Evolutionary conservation across 1,284 basidiomycete species (phyloP), one percentile per base, ranked within the genome.

Genomic region (Sanghuangporus weigelae): DNA sequence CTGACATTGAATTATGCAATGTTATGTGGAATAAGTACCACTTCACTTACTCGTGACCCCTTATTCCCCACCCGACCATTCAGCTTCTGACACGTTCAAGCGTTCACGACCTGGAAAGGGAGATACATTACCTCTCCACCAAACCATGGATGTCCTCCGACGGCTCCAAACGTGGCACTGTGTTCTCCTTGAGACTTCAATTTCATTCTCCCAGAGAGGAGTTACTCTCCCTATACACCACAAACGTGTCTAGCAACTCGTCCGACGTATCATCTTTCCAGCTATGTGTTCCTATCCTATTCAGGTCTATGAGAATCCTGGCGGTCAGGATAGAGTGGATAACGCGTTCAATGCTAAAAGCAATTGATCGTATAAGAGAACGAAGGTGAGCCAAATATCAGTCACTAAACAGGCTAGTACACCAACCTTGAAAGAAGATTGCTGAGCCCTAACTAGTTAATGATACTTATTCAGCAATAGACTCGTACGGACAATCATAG

Each of bases 321-420:
- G 38, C 40, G 39, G 59, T 61, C 7, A 61, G 49, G 4, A 61
- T 50, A 8, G 59, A 61, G 38, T 61, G 50, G 31, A 61, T 51
- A 16, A 61, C 59, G 5, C 59, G 49, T 44, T 61, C 50, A 1
- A 61, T 61, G 19, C 59, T 61, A n/a, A 46, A 14, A 46, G 16
- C 7, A 11, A 46, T 31, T 31, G 26, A 14, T 7, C 10, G 8
- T 7, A 16, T 2, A 19, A n/a, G 16, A 14, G 16, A 19, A 46
- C 21, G 8, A 19, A 19, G 16, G 16, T n/a, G 44, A 46, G 21
- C 12, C 44, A n/a, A 16, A 16, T 16, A 46, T n/a, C 44, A 11
- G 10, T 7, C 7, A 46, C 21, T 2, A 5, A 46, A 14, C 6
- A n/a, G 44, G 5, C 1, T 14, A n/a, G 58, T 1, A 50, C 11